Base-by-base conservation (phyloP, 2,329 filamentous ascomycete genomes). In the Scedosporium minutisporum region DNA sequence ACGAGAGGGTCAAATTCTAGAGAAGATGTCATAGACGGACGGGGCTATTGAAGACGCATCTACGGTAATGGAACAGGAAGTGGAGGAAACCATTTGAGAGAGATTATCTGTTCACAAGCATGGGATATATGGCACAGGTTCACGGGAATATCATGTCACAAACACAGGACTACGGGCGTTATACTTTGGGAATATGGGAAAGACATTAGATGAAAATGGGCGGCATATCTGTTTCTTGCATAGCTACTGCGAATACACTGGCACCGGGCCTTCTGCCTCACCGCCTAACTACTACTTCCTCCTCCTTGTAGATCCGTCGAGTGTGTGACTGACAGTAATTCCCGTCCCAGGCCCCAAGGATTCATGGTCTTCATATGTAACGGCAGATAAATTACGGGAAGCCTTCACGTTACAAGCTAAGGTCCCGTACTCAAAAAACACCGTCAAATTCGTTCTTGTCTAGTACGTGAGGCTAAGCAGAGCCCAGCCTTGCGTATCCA, bases 361-460 rank as follows among this genome's bases (percentile, higher is more conserved):
- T n/a, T 12, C 33, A 58, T 21, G 5, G 53, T 27, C 7, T 21
- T 60, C 14, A 58, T 23, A 55, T 63, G 62, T 63, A 21, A 59
- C 57, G 48, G 62, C 42, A 55, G 62, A 58, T 57, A 60, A 63
- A 63, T 63, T 63, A 63, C 62, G 58, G 62, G 57, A 48, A 42
- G 12, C 57, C 62, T 48, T 58, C 61, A 58, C 44, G 44, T 16
- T 21, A 16, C 4, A 62, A 42, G 25, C 16, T 55, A 51, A 60
- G 62, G 57, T 33, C 46, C 62, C 62, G 62, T 63, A 63, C 62
- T 63, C 62, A 63, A 63, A 63, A 29, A 63, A 42, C 62, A 51
- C 62, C 48, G 57, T 58, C 7, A 16, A 25, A 33, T 44, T 60
- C 44, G 46, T 44, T 63, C 62, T 63, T 53, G 61, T 63, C 62